Percentiles rank a stretch among this genome's conserved stretches.
Evolutionary conservation across 106 monocot species (phyloP).

Genomic region (Apostasia ramifera): DNA sequence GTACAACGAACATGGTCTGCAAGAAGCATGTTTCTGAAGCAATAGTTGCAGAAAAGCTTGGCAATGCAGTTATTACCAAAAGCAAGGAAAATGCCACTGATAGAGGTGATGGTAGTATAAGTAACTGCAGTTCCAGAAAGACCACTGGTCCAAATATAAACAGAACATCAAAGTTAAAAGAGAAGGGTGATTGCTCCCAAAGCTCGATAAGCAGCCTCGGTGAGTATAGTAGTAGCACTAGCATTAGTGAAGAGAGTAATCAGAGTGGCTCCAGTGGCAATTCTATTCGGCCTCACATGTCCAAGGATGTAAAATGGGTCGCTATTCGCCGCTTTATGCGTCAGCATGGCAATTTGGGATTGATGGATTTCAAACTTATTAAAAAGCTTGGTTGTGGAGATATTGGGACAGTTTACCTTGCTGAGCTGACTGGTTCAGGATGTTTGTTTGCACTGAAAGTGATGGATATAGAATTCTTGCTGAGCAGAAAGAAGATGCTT

Average conservation of each 20-base stretch:
- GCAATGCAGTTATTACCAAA: not conserved
- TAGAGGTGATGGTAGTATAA: slow-evolving; percentile 14
- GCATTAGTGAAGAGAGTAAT: slow-evolving; percentile 60
- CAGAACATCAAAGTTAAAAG: slow-evolving; percentile 22
- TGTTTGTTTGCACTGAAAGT: slow-evolving; percentile 84
- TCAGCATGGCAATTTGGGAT: slow-evolving; percentile 58
- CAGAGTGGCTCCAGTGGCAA: slow-evolving; percentile 26
- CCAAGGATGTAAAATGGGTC: slow-evolving; percentile 12
- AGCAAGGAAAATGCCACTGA: not conserved
- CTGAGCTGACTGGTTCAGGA: slow-evolving; percentile 58
- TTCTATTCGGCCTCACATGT: slow-evolving; percentile 13
- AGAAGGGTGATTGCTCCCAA: slow-evolving; percentile 61
- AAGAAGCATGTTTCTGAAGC: slow-evolving; percentile 9
- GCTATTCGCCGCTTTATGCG: slow-evolving; percentile 42
- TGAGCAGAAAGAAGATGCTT: slow-evolving; percentile 73
- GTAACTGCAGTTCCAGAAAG: not conserved
- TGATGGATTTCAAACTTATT: slow-evolving; percentile 72
- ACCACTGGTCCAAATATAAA: slow-evolving; percentile 10
- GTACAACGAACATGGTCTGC: slow-evolving; percentile 9
- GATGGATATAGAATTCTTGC: slow-evolving; percentile 79
- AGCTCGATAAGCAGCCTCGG: slow-evolving; percentile 72
- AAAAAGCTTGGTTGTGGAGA: slow-evolving; percentile 85
- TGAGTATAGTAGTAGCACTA: slow-evolving; percentile 61
- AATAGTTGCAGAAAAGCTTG: not conserved
- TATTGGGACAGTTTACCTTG: slow-evolving; percentile 89